A percentile compares a stretch with the other conserved stretches of the same genome.
phyloP scores from a whole-genome alignment of 306 rosid genomes.

The Gastrolobium bilobum region DNA sequence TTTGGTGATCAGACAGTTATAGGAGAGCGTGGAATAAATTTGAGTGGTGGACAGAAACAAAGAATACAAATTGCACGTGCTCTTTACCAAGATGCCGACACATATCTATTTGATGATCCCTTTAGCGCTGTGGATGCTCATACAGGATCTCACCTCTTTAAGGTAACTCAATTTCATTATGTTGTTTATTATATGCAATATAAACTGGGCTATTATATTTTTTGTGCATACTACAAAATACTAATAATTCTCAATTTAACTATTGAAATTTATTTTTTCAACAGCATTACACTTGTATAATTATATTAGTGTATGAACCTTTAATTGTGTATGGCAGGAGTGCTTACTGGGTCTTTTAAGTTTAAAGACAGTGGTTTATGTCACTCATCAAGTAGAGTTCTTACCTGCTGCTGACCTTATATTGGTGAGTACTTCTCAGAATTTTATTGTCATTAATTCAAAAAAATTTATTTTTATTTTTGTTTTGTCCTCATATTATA shows the following conservation, averaged over 20 bases:
- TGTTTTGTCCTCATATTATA: neutral
- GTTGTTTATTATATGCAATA: constrained; percentile 16
- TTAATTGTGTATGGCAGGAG: constrained; percentile 60
- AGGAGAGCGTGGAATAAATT: constrained; percentile 94
- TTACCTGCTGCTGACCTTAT: constrained; percentile 83
- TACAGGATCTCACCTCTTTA: constrained; percentile 92
- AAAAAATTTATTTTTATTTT: neutral
- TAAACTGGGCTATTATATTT: neutral
- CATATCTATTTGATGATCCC: constrained; percentile 93
- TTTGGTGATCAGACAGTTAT: constrained; percentile 91
- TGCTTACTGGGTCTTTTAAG: constrained; percentile 72
- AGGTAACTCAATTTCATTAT: constrained; percentile 55
- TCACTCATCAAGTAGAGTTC: constrained; percentile 95
- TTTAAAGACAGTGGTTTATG: constrained; percentile 77
- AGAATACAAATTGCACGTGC: constrained; percentile 93
- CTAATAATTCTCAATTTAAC: neutral
- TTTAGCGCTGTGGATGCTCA: constrained; percentile 96
- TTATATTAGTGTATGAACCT: neutral
- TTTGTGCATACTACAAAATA: neutral
- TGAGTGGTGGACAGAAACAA: constrained; percentile 96
- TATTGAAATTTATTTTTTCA: constrained; percentile 9
- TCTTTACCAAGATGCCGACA: constrained; percentile 87
- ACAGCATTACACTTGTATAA: neutral
- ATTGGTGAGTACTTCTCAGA: constrained; percentile 57
- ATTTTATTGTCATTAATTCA: neutral